Conservation (phyloP, 495 filamentous ascomycete species). For the Tuber aestivum region DNA sequence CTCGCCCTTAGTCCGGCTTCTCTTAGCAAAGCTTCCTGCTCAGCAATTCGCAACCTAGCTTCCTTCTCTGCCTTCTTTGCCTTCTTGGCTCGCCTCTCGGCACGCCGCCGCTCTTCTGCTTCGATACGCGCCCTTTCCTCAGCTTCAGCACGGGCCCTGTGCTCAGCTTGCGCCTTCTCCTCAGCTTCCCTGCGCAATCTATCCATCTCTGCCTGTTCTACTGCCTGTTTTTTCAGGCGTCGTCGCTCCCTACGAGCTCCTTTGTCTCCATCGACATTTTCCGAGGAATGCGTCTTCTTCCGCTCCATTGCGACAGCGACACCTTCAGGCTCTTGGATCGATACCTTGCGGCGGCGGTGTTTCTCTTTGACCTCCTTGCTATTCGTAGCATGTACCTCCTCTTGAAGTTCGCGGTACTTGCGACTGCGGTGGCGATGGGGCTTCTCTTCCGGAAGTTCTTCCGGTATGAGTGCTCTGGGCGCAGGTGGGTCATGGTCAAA, state of each 20-base stretch:
- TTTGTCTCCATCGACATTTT: conserved; percentile 22
- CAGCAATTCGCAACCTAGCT: conserved; percentile 19
- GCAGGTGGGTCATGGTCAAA: conserved; percentile 2
- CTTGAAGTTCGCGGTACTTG: conserved; percentile 19
- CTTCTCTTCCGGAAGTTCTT: conserved; percentile 32
- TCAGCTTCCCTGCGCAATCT: conserved; percentile 15
- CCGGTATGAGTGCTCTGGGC: conserved; percentile 8
- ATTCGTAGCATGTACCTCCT: conserved; percentile 11
- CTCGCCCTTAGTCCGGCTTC: conserved; percentile 23
- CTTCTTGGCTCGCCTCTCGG: conserved; percentile 28
- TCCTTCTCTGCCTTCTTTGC: conserved; percentile 25
- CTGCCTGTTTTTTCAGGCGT: conserved; percentile 20
- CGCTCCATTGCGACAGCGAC: conserved; percentile 22
- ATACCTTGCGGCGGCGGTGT: conserved; percentile 20
- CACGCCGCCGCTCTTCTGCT: conserved; percentile 17
- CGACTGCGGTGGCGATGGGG: conserved; percentile 23
- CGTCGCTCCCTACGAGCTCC: conserved; percentile 29
- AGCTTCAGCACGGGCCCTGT: conserved; percentile 13
- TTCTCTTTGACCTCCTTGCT: conserved; percentile 24
- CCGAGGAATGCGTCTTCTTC: conserved; percentile 20
- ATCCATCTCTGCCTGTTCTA: conserved; percentile 24
- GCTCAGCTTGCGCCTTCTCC: conserved; percentile 12
- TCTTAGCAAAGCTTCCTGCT: conserved; percentile 15
- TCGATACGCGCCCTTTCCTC: conserved; percentile 23
- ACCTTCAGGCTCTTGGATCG: conserved; percentile 15